A percentile compares a stretch with the other conserved stretches of the same genome.
These are phyloP conservation scores for Wickerhamiella musiphila DNA, from an alignment of 805 yeast species.

Conservation along the genomic window DNA sequence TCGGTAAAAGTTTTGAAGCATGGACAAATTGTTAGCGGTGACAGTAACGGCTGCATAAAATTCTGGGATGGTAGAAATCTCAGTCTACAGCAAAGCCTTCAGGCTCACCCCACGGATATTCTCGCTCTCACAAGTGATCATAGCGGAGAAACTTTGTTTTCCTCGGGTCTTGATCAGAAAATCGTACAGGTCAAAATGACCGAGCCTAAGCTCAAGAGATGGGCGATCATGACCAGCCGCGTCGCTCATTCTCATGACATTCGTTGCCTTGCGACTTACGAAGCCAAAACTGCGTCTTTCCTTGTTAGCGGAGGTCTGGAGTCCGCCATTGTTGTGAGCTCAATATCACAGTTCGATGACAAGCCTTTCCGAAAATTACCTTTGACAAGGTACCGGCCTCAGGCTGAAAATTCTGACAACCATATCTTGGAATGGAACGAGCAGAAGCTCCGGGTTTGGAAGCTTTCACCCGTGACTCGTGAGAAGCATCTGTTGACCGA, in stretches of 20 bases:
- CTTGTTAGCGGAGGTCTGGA: constrained; percentile 36
- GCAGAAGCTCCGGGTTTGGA: constrained; percentile 70
- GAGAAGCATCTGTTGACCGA: constrained; percentile 45
- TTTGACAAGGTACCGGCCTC: constrained; percentile 38
- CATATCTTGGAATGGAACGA: constrained; percentile 67
- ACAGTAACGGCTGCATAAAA: constrained; percentile 85
- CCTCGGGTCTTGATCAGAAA: constrained; percentile 89
- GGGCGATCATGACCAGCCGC: constrained; percentile 65
- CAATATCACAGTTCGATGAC: constrained; percentile 47
- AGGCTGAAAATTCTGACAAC: constrained; percentile 30
- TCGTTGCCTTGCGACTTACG: constrained; percentile 54
- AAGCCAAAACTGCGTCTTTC: constrained; percentile 47
- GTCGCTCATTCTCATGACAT: constrained; percentile 75
- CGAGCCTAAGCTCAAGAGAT: constrained; percentile 29
- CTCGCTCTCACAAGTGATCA: constrained; percentile 49
- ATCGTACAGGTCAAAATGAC: constrained; percentile 53
- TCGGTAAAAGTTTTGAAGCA: constrained; percentile 46
- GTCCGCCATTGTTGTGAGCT: constrained; percentile 30
- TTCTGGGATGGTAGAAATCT: constrained; percentile 76
- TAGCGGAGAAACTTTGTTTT: constrained; percentile 46
- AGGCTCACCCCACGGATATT: constrained; percentile 82
- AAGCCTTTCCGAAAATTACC: constrained; percentile 60
- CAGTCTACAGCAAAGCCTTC: constrained; percentile 64
- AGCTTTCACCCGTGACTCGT: constrained; percentile 26
- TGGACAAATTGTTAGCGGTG: constrained; percentile 81